Evolutionary conservation across 768 basidiomycete species (phyloP), one percentile per base, ranked within the genome.

Genomic region (Pisolithus marmoratus): DNA sequence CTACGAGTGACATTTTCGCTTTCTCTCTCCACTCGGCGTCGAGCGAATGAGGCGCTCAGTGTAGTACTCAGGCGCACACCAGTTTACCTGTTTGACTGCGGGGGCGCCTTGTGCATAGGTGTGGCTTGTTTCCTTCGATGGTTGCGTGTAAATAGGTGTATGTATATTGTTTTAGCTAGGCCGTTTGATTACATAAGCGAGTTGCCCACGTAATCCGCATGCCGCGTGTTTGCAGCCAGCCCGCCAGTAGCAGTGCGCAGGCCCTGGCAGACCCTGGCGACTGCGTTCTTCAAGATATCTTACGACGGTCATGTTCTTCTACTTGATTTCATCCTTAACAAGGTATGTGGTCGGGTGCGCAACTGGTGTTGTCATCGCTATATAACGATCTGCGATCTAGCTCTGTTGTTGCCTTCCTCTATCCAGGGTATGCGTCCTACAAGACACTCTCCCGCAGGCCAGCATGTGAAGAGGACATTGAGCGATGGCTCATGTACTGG

Each of bases 401-500:
- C 66, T 84, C 85, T n/a, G 68, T 79, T 34, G 76, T 75, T 5
- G 90, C 85, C 19, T 94, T 92, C 69, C 78, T 94, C 38, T 95
- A 97, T 67, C 94, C 94, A 0, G 89, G 87, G 22, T 97, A 97
- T 71, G 90, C 92, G 27, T 94, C 91, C n/a, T 97, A 94, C 75
- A 97, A 97, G 74, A 84, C 90, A 0, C 80, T 97, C 29, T 87
- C 87, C 36, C 83, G 87, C 59, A 78, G 90, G n/a, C 90, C 90
- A 19, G 88, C 89, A 2, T 85, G 85, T 1, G 89, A 91, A 60
- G 80, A 77, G 47, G 90, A 92, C 42, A 75, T 94, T 8, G 94
- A 96, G 65, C 76, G 92, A 70, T 96, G 94, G 93, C 77, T 97
- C 49, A 94, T 93, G 90, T 97, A 96, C 61, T 97, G 94, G 94